Percentiles rank a stretch among this genome's conserved stretches.
Evolutionary conservation across 2,329 filamentous ascomycete genomes (phyloP).

Genomic region (Aspergillus tanneri): DNA sequence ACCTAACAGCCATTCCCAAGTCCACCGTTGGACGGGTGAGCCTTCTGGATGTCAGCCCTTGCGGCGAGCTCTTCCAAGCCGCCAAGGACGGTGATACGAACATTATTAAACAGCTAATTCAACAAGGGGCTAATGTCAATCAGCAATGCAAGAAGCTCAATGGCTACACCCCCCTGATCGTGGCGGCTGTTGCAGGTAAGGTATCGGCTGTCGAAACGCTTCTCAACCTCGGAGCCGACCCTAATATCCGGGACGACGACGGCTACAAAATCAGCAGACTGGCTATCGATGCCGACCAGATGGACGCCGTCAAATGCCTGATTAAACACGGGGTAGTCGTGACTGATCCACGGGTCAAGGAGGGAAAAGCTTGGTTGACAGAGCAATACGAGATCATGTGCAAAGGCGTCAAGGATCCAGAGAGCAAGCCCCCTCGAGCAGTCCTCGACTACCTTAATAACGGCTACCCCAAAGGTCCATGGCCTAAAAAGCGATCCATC

Average conservation of each 20-base stretch:
- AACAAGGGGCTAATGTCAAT: no score
- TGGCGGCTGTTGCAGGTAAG: constrained; percentile 5
- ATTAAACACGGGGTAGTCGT: constrained; percentile 1
- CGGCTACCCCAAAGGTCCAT: background rate
- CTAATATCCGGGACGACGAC: constrained; percentile 4
- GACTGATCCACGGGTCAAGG: constrained; percentile 6
- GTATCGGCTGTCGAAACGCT: constrained; percentile 3
- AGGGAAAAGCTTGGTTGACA: constrained; percentile 6
- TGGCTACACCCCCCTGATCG: constrained; percentile 6
- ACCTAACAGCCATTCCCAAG: no score
- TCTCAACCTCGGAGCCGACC: background rate
- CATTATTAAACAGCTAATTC: no score
- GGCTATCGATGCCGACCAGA: constrained; percentile 1
- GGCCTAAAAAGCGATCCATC: constrained; percentile 1
- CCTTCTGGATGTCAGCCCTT: no score
- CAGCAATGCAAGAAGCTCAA: no score
- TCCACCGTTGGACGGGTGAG: no score
- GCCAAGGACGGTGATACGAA: no score
- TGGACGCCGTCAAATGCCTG: background rate
- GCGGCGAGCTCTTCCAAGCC: no score
- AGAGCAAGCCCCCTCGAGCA: constrained; percentile 4
- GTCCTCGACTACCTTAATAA: constrained; percentile 7
- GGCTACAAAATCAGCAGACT: constrained; percentile 13
- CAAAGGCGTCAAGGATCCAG: background rate
- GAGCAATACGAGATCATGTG: constrained; percentile 6